Evolutionary conservation across 2,329 filamentous ascomycete species (phyloP), one percentile per base, ranked within the genome.

Genomic region (Venturia nashicola): DNA sequence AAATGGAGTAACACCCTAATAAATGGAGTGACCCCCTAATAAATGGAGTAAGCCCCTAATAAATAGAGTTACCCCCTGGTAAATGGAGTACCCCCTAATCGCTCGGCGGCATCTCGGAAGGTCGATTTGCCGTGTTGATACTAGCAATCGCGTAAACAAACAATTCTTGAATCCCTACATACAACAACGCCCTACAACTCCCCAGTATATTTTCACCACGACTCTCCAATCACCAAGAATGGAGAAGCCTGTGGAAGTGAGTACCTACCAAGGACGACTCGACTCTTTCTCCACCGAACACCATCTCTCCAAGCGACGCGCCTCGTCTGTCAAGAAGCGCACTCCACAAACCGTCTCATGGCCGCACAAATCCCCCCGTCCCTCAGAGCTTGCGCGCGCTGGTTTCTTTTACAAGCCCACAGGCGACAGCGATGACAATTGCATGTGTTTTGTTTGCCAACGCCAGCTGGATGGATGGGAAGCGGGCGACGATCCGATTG

Each of bases 391-490:
- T 70, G 93, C 94, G 5, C 86, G 84, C 71, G 93, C 94, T 64
- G 94, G 94, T 44, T 96, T 99, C 77, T 94, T 88, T 77, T 97
- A 90, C 77, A 84, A 86, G 66, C 93, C 94, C 1, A 85, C 83
- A 16, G 80, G 84, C 61, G 82, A 84, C 59, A 89, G 86, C 71
- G 87, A 87, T 44, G 94, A 99, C 74, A 97, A 97, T 74, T 90
- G 90, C 59, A 83, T 85, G 68, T 99, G 94, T 74, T 97, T 95
- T 75, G 81, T 91, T 44, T 99, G 94, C 77, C 79, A 85, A 67
- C 89, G 90, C 72, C 85, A 87, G 64, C 82, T 99, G 14, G 91
- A 95, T 72, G 92, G 91, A 65, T 99, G 94, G 94, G 93, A 97
- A 70, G 82, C 87, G 46, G 85, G 86, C 27, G 94, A 99, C 72